A percentile compares a stretch with the other conserved stretches of the same genome.
Conservation (phyloP, 2,329 filamentous ascomycete species). For the Ophiostoma quercus region DNA sequence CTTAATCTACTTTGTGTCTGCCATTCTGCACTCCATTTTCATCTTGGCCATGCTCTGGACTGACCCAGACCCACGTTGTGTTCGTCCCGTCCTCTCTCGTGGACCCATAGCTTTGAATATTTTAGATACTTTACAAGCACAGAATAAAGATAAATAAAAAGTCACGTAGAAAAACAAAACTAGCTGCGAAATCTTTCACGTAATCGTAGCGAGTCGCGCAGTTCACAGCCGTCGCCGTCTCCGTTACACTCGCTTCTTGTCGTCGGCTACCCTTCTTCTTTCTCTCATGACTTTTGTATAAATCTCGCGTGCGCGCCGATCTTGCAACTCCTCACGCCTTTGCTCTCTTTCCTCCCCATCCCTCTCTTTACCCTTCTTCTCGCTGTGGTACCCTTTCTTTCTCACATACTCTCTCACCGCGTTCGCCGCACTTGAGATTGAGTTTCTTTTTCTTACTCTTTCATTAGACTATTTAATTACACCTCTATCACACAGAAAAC, state of each 20-base stretch:
- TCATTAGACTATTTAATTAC: neutral
- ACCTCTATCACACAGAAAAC: neutral
- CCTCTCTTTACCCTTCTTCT: neutral
- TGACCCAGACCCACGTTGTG: constrained; percentile 12
- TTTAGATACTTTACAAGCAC: too few relatives aligned
- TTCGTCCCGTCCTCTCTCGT: neutral
- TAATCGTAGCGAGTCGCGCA: neutral
- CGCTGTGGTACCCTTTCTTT: neutral
- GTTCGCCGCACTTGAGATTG: neutral
- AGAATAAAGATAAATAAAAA: neutral
- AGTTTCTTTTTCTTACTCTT: constrained; percentile 6
- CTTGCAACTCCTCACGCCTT: neutral
- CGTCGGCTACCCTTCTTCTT: neutral
- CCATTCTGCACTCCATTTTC: neutral
- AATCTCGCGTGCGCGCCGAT: constrained; percentile 1
- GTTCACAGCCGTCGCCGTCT: neutral
- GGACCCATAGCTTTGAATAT: neutral
- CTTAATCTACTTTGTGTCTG: neutral
- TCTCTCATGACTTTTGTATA: neutral
- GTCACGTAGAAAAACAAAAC: constrained; percentile 3
- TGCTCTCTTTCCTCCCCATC: neutral
- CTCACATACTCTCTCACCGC: neutral
- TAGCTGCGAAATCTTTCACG: neutral
- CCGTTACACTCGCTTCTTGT: neutral
- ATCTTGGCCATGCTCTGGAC: constrained; percentile 11